phyloP scores from a whole-genome alignment of 495 filamentous ascomycete species.

The Beverwykella pulmonaria region DNA sequence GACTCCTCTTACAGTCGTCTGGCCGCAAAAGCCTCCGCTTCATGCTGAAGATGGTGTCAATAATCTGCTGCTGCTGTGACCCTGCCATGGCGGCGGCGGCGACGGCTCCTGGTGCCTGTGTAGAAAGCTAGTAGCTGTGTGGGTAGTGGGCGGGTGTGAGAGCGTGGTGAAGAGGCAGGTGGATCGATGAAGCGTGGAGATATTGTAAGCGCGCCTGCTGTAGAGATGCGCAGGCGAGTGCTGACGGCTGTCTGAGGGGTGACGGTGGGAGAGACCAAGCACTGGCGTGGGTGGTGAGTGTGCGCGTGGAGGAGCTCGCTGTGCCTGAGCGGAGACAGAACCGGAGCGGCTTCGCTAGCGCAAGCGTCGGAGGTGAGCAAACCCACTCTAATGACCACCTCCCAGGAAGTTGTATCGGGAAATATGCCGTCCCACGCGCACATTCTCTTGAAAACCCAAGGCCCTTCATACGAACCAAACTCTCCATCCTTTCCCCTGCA shows the following conservation, averaged over 20 bases:
- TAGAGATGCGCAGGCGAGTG: not conserved
- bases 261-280: not conserved
- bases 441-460: too few species aligned
- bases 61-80: slow-evolving; percentile 64
- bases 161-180: not conserved
- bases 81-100: slow-evolving; percentile 63
- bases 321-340: not conserved
- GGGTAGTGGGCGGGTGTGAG: slow-evolving; percentile 11
- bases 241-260: not conserved
- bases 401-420: too few species aligned
- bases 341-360: not conserved
- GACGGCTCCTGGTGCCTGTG: not conserved
- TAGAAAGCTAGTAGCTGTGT: slow-evolving; percentile 9
- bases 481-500: too few species aligned
- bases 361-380: not conserved
- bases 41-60: slow-evolving; percentile 75
- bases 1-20: slow-evolving; percentile 41
- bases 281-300: slow-evolving; percentile 18
- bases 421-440: too few species aligned
- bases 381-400: not conserved
- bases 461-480: too few species aligned
- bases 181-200: not conserved
- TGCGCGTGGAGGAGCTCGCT: slow-evolving; percentile 5
- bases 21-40: slow-evolving; percentile 61
- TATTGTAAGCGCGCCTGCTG: not conserved